These are phyloP conservation scores for Pouteria glomerata DNA, from an alignment of 148 eudicot genomes.

Conservation along the genomic window DNA sequence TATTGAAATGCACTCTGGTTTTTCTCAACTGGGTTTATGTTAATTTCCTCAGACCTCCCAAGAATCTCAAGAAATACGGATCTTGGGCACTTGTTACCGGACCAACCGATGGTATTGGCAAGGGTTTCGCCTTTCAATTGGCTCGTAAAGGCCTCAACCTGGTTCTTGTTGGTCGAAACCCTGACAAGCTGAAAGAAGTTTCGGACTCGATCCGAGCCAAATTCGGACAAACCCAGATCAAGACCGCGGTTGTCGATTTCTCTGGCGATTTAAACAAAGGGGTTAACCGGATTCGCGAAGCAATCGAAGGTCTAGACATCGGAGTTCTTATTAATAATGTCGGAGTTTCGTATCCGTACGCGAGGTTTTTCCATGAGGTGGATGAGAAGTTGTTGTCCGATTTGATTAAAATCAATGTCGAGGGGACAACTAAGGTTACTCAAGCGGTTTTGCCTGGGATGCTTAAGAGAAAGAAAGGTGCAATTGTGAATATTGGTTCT, in stretches of 20 bases:
- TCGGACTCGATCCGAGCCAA: conserved; percentile 48
- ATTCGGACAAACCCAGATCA: conserved; percentile 39
- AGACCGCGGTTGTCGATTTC: conserved; percentile 61
- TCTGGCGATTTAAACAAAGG: conserved; percentile 46
- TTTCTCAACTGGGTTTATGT: conserved; percentile 67
- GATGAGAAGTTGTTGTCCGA: conserved; percentile 35
- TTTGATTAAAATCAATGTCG: conserved; percentile 55
- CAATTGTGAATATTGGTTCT: conserved; percentile 70
- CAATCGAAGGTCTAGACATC: conserved; percentile 59
- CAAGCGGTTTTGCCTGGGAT: conserved; percentile 63
- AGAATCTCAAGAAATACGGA: conserved; percentile 86
- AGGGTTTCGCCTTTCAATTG: conserved; percentile 74
- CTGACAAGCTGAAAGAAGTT: conserved; percentile 67
- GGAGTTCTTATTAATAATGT: conserved; percentile 75
- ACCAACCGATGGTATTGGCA: conserved; percentile 94
- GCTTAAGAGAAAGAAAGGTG: conserved; percentile 64
- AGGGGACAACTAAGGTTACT: conserved; percentile 59
- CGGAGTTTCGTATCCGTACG: conserved; percentile 51
- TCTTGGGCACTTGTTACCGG: conserved; percentile 96
- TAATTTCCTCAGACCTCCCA: conserved; percentile 64
- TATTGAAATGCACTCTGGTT: conserved; percentile 31
- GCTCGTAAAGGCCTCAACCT: conserved; percentile 75
- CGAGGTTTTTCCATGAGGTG: conserved; percentile 60
- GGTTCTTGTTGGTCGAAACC: conserved; percentile 72
- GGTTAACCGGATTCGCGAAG: conserved; percentile 27